phyloP scores from a whole-genome alignment of 2,329 filamentous ascomycete species.

The Scedosporium minutisporum region DNA sequence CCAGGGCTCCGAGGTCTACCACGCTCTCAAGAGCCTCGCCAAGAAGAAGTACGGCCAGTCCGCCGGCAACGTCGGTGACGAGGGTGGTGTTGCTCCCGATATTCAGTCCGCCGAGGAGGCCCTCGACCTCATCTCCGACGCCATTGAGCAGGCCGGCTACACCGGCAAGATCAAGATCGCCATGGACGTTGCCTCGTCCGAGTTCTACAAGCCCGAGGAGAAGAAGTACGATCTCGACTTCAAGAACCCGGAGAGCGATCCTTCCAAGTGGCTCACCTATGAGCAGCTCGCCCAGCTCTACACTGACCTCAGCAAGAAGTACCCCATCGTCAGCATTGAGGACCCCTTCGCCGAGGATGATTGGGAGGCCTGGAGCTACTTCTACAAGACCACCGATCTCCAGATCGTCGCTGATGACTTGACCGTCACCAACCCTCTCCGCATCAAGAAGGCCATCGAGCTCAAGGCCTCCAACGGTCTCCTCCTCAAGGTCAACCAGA shows the following conservation, averaged over 20 bases:
- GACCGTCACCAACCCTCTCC: conserved; percentile 96
- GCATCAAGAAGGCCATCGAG: conserved; percentile 99
- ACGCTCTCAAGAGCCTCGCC: conserved; percentile 89
- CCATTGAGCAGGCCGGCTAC: conserved; percentile 93
- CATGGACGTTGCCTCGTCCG: conserved; percentile 97
- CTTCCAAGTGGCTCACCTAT: conserved; percentile 96
- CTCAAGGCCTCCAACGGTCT: conserved; percentile 98
- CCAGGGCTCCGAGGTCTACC: conserved; percentile 95
- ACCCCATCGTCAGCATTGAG: conserved; percentile 98
- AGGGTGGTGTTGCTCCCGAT: conserved; percentile 98
- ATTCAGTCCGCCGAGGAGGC: conserved; percentile 96
- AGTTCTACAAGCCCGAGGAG: conserved; percentile 95
- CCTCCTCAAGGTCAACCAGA: conserved; percentile 99
- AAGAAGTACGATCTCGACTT: conserved; percentile 99
- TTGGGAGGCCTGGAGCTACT: conserved; percentile 99
- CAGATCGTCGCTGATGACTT: conserved; percentile 98
- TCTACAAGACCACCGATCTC: conserved; percentile 98
- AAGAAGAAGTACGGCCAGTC: conserved; percentile 99
- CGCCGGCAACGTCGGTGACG: conserved; percentile 96
- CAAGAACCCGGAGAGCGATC: conserved; percentile 98
- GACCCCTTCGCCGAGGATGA: conserved; percentile 99
- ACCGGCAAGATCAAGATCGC: conserved; percentile 94
- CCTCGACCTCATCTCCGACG: conserved; percentile 86
- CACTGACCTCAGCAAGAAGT: conserved; percentile 79
- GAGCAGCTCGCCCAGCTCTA: conserved; percentile 92